phyloP scores from a whole-genome alignment of 2,329 filamentous ascomycete genomes.

The Colletotrichum sp. region DNA sequence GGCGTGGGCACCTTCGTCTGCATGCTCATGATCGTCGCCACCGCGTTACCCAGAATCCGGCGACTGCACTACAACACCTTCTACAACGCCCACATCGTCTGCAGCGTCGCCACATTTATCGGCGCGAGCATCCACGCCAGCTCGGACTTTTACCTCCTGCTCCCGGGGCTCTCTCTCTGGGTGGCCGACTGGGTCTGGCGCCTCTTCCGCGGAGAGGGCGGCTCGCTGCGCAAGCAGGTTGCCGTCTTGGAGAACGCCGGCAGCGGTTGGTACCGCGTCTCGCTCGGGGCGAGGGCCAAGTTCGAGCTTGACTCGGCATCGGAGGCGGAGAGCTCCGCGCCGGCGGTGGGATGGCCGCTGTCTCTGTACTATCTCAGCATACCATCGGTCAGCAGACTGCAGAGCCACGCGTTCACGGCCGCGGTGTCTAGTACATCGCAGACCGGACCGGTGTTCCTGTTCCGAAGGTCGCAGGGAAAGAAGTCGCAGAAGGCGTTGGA shows the following conservation, averaged over 20 bases:
- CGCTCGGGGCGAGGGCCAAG: background rate
- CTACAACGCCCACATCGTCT: slow-evolving; percentile 19
- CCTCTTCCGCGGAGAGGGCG: slow-evolving; percentile 2
- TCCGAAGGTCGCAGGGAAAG: background rate
- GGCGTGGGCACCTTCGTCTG: background rate
- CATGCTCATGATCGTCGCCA: slow-evolving; percentile 5
- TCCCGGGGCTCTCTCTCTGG: slow-evolving; percentile 15
- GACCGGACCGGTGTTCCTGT: background rate
- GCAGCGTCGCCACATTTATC: slow-evolving; percentile 2
- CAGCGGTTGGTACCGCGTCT: background rate
- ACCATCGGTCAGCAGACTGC: slow-evolving; percentile 10
- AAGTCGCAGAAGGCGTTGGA: background rate
- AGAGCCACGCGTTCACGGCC: slow-evolving; percentile 22
- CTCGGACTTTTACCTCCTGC: slow-evolving; percentile 22
- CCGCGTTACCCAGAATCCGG: slow-evolving; percentile 14
- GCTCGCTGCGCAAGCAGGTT: background rate
- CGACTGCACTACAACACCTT: slow-evolving; percentile 19
- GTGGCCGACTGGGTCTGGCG: slow-evolving; percentile 13
- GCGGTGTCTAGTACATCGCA: background rate
- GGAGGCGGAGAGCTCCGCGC: background rate
- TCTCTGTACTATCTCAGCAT: slow-evolving; percentile 9
- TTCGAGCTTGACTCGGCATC: background rate
- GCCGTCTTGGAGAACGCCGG: slow-evolving; percentile 4
- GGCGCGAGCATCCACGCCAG: slow-evolving; percentile 15
- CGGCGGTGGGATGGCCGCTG: background rate